Evolutionary conservation across 2,329 filamentous ascomycete species (phyloP), one percentile per base, ranked within the genome.

Genomic region (Aspergillus alliaceus): DNA sequence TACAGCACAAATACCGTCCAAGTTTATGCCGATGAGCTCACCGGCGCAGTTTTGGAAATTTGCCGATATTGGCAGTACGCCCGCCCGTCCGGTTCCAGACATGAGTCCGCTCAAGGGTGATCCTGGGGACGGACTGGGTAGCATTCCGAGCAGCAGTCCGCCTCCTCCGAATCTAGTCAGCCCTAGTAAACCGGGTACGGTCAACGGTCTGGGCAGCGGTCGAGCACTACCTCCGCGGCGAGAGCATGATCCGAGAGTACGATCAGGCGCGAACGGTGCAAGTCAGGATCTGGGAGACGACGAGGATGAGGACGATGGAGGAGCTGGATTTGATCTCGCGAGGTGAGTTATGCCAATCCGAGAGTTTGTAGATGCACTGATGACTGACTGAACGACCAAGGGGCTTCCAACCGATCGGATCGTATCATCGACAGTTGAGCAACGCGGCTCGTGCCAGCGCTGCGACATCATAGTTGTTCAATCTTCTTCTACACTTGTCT

Each of bases 11-110:
- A 74, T 79, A 15, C 79, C 79, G 1, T 80, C 77, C 20, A 80
- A 79, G 60, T 80, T 80, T 64, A 80, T 81, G 78, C 77, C 78
- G 4, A 77, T 80, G 70, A 80, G 78, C 58, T 80, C 77, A 4
- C 79, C 79, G 1, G 79, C 79, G 4, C 77, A 80, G 42, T 81
- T 80, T 64, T 81, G 79, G 79, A 80, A 79, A 54, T 77, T 78
- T 40, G 76, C 75, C 20, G 75, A 77, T 57, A 77, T 80, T 53
- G 76, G 75, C 12, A 78, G 75, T 60, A 79, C 77, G 1, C 77
- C 77, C n/a, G 76, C 74, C 4, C 67, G 72, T 12, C 71, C 72
- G 1, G 68, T 73, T 15, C 74, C 75, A 6, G 78, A 80, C 52
- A 76, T 79, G 67, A 80, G 78, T 56, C 79, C 79, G 4, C 60